Evolutionary conservation across 345 rosid genomes (phyloP).

Genomic region (Citrus maxima): DNA sequence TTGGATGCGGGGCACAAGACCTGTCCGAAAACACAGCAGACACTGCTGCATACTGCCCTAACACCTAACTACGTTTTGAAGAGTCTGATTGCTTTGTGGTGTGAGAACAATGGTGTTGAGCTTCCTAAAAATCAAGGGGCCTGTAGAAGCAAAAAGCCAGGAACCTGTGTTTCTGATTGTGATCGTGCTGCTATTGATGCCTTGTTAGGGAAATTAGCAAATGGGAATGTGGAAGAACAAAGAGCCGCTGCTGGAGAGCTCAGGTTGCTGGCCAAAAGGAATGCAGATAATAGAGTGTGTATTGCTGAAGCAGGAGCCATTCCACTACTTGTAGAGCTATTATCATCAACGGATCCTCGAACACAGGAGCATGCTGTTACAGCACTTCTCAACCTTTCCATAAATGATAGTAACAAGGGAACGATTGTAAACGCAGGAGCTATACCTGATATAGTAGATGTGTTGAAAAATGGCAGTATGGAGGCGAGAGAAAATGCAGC

Average conservation of each 20-base stretch:
- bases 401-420: constrained; percentile 88
- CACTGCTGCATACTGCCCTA: constrained; percentile 75
- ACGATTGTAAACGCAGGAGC: constrained; percentile 93
- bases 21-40: constrained; percentile 97
- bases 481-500: constrained; percentile 99
- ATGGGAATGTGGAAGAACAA: constrained; percentile 68
- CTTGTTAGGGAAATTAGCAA: constrained; percentile 60
- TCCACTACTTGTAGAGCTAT: constrained; percentile 81
- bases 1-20: constrained; percentile 93
- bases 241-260: constrained; percentile 98
- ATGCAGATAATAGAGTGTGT: constrained; percentile 91
- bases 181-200: constrained; percentile 64
- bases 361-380: constrained; percentile 98
- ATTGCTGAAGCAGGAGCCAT: constrained; percentile 95
- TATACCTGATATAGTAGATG: constrained; percentile 87
- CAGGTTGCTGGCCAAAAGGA: constrained; percentile 88
- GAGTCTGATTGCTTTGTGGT: constrained; percentile 93
- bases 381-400: constrained; percentile 94
- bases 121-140: constrained; percentile 75
- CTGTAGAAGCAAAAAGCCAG: constrained; percentile 47
- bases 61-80: constrained; percentile 92
- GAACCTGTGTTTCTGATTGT: constrained; percentile 71
- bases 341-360: constrained; percentile 76
- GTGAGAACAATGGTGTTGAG: constrained; percentile 93
- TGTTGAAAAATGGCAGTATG: constrained; percentile 86